phyloP scores from a whole-genome alignment of 768 basidiomycete species.

The Naganishia kalamii region DNA sequence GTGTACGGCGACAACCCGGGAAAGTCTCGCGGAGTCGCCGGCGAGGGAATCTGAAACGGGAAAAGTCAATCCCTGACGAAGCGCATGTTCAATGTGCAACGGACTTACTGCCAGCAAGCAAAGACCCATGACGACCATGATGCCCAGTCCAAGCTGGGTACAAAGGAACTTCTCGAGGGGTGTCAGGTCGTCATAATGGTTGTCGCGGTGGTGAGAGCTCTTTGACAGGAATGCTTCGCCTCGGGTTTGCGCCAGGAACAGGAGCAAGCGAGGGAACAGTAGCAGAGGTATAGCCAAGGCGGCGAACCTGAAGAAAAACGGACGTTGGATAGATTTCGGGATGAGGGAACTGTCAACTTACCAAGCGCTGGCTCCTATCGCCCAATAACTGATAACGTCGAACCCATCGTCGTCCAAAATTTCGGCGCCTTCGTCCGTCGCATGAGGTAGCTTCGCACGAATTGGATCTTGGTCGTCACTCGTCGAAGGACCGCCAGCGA shows the following conservation, averaged over 20 bases:
- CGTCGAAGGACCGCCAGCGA: not conserved
- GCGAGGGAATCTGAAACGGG: conserved; percentile 15
- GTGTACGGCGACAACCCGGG: conserved; percentile 12
- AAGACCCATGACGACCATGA: conserved; percentile 18
- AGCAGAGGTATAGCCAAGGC: conserved; percentile 37
- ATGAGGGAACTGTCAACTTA: conserved; percentile 23
- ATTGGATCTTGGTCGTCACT: not conserved
- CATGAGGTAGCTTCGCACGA: not conserved
- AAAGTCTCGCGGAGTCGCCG: conserved; percentile 3
- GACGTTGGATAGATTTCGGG: not conserved
- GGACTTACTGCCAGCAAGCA: conserved; percentile 1
- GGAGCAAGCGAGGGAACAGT: conserved; percentile 43
- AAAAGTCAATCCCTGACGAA: not conserved
- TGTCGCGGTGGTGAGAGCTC: conserved; percentile 19
- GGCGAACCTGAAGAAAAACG: conserved; percentile 32
- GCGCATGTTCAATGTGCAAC: not conserved
- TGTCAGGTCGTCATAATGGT: conserved; percentile 42
- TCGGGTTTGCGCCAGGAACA: conserved; percentile 42
- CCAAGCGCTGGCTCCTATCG: conserved; percentile 37
- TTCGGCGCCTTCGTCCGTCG: not conserved
- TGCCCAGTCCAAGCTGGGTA: conserved; percentile 24
- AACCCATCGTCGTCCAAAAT: conserved; percentile 36
- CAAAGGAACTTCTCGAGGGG: conserved; percentile 38
- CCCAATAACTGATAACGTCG: conserved; percentile 40
- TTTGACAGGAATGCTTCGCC: conserved; percentile 13